Conservation (phyloP, 2,329 filamentous ascomycete genomes). For the Neonectria magnoliae region DNA sequence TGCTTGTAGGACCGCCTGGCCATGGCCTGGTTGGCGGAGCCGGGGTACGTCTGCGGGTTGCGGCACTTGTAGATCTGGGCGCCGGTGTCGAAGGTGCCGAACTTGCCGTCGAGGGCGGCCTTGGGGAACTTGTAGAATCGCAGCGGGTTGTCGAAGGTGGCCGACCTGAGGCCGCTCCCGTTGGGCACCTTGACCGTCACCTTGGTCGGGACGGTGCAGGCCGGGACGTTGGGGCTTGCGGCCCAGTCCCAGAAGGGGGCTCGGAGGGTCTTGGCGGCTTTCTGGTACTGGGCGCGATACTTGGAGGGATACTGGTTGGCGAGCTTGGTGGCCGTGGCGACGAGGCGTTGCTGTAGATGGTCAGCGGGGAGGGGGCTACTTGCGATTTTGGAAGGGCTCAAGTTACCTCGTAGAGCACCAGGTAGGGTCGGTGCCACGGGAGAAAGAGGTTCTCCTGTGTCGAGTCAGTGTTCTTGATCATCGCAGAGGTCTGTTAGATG, state of each 20-base stretch:
- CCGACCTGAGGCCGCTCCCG: slow-evolving; percentile 42
- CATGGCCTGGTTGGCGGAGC: slow-evolving; percentile 51
- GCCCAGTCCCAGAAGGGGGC: slow-evolving; percentile 67
- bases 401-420: slow-evolving; percentile 60
- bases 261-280: slow-evolving; percentile 59
- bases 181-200: slow-evolving; percentile 55
- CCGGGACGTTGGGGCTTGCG: slow-evolving; percentile 52
- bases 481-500: not conserved
- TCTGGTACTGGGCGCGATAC: slow-evolving; percentile 49
- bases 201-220: slow-evolving; percentile 45
- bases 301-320: slow-evolving; percentile 48
- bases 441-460: slow-evolving; percentile 58
- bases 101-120: slow-evolving; percentile 49
- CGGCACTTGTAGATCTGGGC: slow-evolving; percentile 55
- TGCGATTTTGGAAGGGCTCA: too few relatives aligned
- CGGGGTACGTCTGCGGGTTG: slow-evolving; percentile 50
- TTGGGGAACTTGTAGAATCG: slow-evolving; percentile 61
- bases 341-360: not conserved
- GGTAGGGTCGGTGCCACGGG: slow-evolving; percentile 66
- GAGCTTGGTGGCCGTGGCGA: slow-evolving; percentile 8
- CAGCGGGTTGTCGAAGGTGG: slow-evolving; percentile 61
- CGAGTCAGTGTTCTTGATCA: slow-evolving; percentile 4
- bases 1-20: slow-evolving; percentile 48
- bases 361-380: too few relatives aligned
- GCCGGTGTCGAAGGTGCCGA: slow-evolving; percentile 47